Conservation (phyloP, 2,329 filamentous ascomycete species). For the Aureobasidium melanogenum region DNA sequence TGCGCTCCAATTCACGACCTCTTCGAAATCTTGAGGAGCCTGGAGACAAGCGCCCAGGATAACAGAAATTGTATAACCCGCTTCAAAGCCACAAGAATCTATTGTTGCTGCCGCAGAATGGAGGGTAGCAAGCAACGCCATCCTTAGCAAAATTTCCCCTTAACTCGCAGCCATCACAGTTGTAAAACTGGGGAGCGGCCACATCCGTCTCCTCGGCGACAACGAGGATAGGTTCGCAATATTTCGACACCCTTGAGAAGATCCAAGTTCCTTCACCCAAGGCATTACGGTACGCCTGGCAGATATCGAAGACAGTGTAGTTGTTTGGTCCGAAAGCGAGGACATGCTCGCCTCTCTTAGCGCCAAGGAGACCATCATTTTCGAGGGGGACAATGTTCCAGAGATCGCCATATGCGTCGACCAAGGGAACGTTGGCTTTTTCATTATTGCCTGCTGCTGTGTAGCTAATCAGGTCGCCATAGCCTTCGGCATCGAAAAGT, state of each 20-base stretch:
- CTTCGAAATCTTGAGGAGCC: no score
- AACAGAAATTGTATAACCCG: no score
- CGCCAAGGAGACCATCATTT: not conserved
- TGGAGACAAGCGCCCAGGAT: no score
- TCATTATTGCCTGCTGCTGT: not conserved
- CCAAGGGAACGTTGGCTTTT: not conserved
- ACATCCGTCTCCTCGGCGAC: not conserved
- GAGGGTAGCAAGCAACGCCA: not conserved
- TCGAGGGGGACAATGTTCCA: not conserved
- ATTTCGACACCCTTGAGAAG: not conserved
- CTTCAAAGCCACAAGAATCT: not conserved
- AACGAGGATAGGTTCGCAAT: not conserved
- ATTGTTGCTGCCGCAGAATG: not conserved
- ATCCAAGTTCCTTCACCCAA: not conserved
- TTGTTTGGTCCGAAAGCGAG: not conserved
- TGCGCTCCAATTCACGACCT: no score
- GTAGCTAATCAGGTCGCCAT: not conserved
- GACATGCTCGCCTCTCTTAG: not conserved
- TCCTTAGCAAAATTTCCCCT: not conserved
- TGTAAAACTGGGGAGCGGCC: not conserved
- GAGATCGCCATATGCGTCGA: no score
- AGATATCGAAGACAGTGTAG: not conserved
- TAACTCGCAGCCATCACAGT: not conserved
- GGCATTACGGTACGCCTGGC: not conserved
- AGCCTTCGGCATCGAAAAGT: not conserved